Evolutionary conservation across 768 basidiomycete genomes (phyloP), one percentile per base, ranked within the genome.

Genomic region (Lentinula raphanica): DNA sequence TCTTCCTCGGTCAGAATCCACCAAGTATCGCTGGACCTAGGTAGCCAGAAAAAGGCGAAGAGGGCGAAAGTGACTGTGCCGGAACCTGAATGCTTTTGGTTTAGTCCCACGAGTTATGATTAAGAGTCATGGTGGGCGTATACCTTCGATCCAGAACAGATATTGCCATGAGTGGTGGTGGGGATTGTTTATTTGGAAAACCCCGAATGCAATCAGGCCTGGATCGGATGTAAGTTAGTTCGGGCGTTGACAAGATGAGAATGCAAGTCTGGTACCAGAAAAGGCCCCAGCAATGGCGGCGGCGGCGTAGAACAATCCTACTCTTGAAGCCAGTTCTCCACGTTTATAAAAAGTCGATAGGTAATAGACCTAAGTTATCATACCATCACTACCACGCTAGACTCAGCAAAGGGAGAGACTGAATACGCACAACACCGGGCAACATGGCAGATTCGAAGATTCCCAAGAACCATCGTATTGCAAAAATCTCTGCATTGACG

Each of bases 91-190:
- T 21, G 31, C 28, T 32, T 8, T 4, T 5, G n/a, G 42, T 46
- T 17, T 48, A n/a, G 49, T 29, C 11, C n/a, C n/a, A 39, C 17
- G 15, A 32, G 8, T 15, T 19, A 8, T n/a, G 29, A 17, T 36
- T 19, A 39, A 1, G 38, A n/a, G 5, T 2, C 2, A 39, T 12
- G 38, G 13, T 1, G 15, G 19, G 36, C 45, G 7, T 25, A 62
- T 55, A 69, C 79, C 81, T 72, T 81, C 79, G 48, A 81, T 78
- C 76, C 79, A 77, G 62, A 81, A 81, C 27, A 81, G 62, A 60
- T 74, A 80, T 65, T 81, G 78, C 80, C 80, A 82, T 4, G 73
- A 69, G 62, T 79, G 71, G 60, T 80, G 73, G 19, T 69, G 73
- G 3, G 70, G 56, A 56, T 71, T 66, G 19, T 74, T 57, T 23